Evolutionary conservation across 2,329 filamentous ascomycete genomes (phyloP), one percentile per base, ranked within the genome.

Genomic region (Leptographium galeiforme): DNA sequence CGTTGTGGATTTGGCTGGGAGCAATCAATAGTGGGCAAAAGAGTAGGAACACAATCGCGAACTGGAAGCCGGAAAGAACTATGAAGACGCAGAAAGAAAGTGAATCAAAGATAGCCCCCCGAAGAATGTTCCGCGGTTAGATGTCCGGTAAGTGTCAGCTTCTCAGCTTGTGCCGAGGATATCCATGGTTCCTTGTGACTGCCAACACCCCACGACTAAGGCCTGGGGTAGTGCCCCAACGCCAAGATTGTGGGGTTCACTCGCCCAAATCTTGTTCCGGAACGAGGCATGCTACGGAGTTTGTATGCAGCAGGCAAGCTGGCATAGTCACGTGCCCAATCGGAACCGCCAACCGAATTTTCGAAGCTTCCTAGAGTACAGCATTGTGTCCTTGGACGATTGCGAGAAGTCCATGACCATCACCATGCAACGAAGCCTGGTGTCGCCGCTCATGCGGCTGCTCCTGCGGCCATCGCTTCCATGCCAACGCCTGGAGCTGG

Each of bases 401-500:
- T 36, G 8, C 12, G 12, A 36, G 8, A 36, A 32, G 33, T 16
- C 12, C 36, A 13, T n/a, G 16, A 49, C n/a, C 41, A 1, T 12
- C 48, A 48, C 47, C 40, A 57, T 57, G 56, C 54, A 53, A 43
- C 39, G 38, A 16, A 63, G 53, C 51, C 68, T 68, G 66, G 63
- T 64, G 49, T 64, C 62, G 60, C 59, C 62, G 51, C 60, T 70
- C n/a, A 58, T 70, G 54, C 63, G 67, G 57, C 63, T 61, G 19
- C 60, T 67, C 10, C 59, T 66, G 52, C 60, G 60, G 52, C 63
- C 67, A 50, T 61, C 63, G 34, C 48, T 66, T 34, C 55, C 63
- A 30, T 34, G 16, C 48, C 19, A 13, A 11, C 57, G 63, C 49
- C 58, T 58, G 40, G 60, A 58, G 39, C 33, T 58, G 13, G 55